Base-by-base conservation (phyloP, 1,284 basidiomycete genomes). In the Ganoderma resinaceum region DNA sequence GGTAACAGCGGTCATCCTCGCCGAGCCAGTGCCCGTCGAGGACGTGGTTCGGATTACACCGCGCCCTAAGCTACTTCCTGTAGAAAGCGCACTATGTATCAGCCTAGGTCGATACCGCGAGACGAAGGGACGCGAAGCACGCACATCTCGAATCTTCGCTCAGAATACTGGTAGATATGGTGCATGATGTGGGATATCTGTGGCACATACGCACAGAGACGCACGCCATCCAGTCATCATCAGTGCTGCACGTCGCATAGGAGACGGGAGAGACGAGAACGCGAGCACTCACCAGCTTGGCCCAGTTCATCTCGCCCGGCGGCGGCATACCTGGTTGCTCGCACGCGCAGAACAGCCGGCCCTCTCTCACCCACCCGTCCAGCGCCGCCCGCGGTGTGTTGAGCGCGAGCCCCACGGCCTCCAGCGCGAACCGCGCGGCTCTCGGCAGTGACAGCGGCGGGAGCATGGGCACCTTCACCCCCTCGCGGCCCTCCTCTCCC, bases 321-420 rank as follows among this genome's bases (percentile, higher is more conserved):
- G 20, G 55, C 5, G 66, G 46, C 55, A 70, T n/a, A 0, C 18
- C 29, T n/a, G 69, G 69, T 35, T 67, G 63, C 11, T 46, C 62
- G 20, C 69, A 70, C 29, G 61, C 26, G 53, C 69, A 70, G 31
- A 61, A 67, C 33, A 70, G 55, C n/a, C 64, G 31, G 1, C 64
- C 64, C 5, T 26, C 23, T 8, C 46, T 43, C 18, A 66, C 59
- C 42, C 29, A 38, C 46, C 26, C 43, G 35, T 53, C 43, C 14
- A 66, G 35, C 31, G 23, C 23, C 2, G 3, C 16, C 26, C 35
- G 43, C 23, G 58, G 12, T 5, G 64, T 66, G 16, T 59, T 43
- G 7, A 29, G n/a, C 35, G 59, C 23, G 35, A 66, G 23, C 2
- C 37, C 59, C 5, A 26, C 43, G 4, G 64, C 58, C n/a, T 16